Evolutionary conservation across 257 asterid species (phyloP).

Genomic region (Solanum ahanhuiri): DNA sequence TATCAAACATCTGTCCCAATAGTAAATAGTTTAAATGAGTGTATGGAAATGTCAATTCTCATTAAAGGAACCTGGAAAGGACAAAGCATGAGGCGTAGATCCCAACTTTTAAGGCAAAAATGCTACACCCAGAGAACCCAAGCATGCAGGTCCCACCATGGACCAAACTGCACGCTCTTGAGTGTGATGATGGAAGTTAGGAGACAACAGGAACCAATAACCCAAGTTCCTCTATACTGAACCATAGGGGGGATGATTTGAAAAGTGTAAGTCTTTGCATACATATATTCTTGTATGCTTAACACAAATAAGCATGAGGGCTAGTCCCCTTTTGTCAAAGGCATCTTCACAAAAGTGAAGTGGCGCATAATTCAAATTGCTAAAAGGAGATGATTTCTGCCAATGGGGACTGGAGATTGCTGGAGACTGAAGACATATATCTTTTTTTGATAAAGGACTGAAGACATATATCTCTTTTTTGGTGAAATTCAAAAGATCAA

Average conservation of each 20-base stretch:
- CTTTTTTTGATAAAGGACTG: too few relatives aligned
- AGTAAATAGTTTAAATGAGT: background rate
- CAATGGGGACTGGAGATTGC: background rate
- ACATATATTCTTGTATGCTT: background rate
- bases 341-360: background rate
- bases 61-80: background rate
- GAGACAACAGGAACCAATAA: background rate
- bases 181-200: background rate
- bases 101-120: background rate
- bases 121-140: background rate
- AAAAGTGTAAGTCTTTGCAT: background rate
- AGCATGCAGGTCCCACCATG: background rate
- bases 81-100: background rate
- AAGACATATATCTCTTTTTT: background rate
- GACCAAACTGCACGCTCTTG: background rate
- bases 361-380: background rate
- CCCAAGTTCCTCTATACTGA: background rate
- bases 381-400: background rate
- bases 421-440: background rate
- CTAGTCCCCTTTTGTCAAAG: background rate
- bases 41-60: background rate
- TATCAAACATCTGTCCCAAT: background rate
- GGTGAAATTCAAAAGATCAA: background rate
- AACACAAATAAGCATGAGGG: background rate
- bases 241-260: background rate